phyloP scores from a whole-genome alignment of 1,284 basidiomycete genomes.

The Schizophyllum amplum region DNA sequence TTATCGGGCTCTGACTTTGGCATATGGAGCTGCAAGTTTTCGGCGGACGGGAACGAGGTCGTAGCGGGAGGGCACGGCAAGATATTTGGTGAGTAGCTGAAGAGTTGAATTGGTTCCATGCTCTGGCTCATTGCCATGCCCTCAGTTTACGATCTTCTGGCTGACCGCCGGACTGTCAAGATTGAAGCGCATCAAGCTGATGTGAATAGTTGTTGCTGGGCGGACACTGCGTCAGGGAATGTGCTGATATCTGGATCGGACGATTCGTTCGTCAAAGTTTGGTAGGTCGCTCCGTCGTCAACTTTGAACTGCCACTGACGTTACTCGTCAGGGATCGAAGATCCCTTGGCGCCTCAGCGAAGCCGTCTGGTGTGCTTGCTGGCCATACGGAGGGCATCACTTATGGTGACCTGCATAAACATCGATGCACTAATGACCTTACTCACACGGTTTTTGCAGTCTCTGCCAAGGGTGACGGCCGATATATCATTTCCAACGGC shows the following conservation, averaged over 20 bases:
- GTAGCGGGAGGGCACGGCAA: conserved; percentile 69
- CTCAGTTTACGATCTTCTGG: conserved; percentile 85
- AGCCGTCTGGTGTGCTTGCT: conserved; percentile 86
- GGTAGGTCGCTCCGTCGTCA: conserved; percentile 40
- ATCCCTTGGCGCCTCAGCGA: conserved; percentile 70
- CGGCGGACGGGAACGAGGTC: conserved; percentile 91
- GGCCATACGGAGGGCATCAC: conserved; percentile 96
- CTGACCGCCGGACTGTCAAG: conserved; percentile 71
- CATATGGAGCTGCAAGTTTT: conserved; percentile 92
- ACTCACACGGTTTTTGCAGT: conserved; percentile 19
- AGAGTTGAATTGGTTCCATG: no score
- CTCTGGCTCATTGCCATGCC: background rate
- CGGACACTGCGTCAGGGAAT: conserved; percentile 87
- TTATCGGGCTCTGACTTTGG: conserved; percentile 48
- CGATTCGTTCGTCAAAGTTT: conserved; percentile 92
- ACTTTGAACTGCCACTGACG: no score
- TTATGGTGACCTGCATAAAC: conserved; percentile 36
- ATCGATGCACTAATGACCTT: background rate
- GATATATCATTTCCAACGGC: conserved; percentile 95
- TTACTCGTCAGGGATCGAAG: conserved; percentile 94
- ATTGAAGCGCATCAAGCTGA: conserved; percentile 85
- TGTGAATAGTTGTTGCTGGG: conserved; percentile 96
- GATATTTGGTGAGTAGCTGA: conserved; percentile 76
- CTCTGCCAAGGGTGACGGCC: conserved; percentile 85
- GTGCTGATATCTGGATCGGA: conserved; percentile 92